Evolutionary conservation across 2,329 filamentous ascomycete species (phyloP).

Genomic region (Ceratocystis diversiconidia): DNA sequence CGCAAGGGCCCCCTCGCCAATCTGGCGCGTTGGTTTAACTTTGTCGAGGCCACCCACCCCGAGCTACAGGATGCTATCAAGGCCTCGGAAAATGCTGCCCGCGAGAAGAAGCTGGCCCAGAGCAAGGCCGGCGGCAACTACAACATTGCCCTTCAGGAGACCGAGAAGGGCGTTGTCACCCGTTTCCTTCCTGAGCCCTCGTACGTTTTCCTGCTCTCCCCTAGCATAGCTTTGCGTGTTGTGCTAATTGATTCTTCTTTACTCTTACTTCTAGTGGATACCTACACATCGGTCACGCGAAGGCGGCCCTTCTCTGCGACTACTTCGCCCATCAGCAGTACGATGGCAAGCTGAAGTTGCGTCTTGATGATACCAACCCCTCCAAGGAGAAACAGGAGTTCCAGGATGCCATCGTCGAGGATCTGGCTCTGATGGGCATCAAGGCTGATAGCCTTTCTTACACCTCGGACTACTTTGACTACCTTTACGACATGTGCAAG

Average conservation of each 20-base stretch:
- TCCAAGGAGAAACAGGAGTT: constrained; percentile 95
- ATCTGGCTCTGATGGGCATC: constrained; percentile 81
- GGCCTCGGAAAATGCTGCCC: constrained; percentile 51
- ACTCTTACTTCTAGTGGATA: constrained; percentile 45
- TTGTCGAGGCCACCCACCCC: constrained; percentile 66
- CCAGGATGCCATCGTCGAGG: constrained; percentile 84
- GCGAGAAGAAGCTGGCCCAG: constrained; percentile 52
- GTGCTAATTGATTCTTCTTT: not conserved
- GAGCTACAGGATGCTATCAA: constrained; percentile 61
- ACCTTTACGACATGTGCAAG: constrained; percentile 74
- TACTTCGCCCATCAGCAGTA: constrained; percentile 94
- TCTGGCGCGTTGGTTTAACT: constrained; percentile 74
- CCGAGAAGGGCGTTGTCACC: constrained; percentile 78
- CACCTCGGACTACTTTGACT: constrained; percentile 90
- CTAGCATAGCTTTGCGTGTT: not conserved
- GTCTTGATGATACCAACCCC: constrained; percentile 96
- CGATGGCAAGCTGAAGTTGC: constrained; percentile 76
- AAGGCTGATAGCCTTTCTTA: constrained; percentile 75
- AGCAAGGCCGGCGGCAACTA: constrained; percentile 75
- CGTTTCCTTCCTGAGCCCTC: constrained; percentile 91
- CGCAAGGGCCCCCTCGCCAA: constrained; percentile 66
- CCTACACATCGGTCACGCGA: constrained; percentile 89
- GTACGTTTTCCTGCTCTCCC: constrained; percentile 30
- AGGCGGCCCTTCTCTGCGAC: constrained; percentile 84
- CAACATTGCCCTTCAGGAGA: constrained; percentile 72